phyloP scores from a whole-genome alignment of 2,329 filamentous ascomycete species.

The Kalmusia sp. region DNA sequence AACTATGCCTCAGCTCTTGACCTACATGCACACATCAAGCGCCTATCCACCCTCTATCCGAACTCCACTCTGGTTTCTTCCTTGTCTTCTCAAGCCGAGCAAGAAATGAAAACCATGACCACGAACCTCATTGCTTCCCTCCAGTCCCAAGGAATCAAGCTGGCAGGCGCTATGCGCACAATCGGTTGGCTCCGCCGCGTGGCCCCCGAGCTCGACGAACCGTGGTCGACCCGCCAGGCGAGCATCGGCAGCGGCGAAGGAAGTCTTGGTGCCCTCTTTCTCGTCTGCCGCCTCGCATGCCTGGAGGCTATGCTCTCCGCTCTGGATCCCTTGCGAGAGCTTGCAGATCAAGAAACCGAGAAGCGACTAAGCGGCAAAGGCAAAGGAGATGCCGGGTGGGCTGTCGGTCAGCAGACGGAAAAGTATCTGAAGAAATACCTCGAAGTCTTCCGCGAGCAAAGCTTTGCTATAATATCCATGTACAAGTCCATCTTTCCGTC shows the following conservation, averaged over 20 bases:
- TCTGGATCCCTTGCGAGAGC: conserved; percentile 80
- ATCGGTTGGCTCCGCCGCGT: conserved; percentile 90
- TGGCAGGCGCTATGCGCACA: conserved; percentile 88
- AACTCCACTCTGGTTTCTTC: conserved; percentile 76
- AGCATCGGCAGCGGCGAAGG: conserved; percentile 60
- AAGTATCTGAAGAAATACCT: conserved; percentile 94
- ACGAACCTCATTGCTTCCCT: conserved; percentile 81
- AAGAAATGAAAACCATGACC: conserved; percentile 87
- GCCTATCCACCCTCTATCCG: conserved; percentile 83
- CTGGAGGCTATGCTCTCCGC: conserved; percentile 82
- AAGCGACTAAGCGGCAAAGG: conserved; percentile 46
- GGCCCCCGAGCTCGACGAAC: conserved; percentile 75
- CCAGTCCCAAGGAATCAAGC: conserved; percentile 78
- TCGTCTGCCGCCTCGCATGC: conserved; percentile 84
- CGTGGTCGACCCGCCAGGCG: conserved; percentile 36
- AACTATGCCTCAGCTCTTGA: conserved; percentile 92
- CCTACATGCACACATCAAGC: conserved; percentile 89
- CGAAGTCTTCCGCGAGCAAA: conserved; percentile 97
- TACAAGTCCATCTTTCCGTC: conserved; percentile 87
- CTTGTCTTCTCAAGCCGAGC: conserved; percentile 79
- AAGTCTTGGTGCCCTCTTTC: conserved; percentile 80
- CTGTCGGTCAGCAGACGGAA: conserved; percentile 88
- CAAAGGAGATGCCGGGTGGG: conserved; percentile 60
- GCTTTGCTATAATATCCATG: conserved; percentile 93
- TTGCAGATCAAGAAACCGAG: conserved; percentile 84